Conservation (phyloP, 129 eudicot genomes). For the Dittrichia graveolens region DNA sequence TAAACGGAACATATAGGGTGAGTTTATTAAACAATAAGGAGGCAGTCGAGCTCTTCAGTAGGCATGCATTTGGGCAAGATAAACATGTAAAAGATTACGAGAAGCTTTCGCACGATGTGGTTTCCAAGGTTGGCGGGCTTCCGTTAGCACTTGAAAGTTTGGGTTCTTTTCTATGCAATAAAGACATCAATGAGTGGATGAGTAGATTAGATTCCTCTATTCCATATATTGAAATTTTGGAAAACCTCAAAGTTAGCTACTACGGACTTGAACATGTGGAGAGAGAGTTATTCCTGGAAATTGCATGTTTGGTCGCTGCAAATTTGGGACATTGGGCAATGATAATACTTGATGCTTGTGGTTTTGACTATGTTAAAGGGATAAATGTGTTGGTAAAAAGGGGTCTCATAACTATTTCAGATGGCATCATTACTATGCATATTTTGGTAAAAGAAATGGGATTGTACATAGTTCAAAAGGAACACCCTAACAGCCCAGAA, state of each 20-base stretch:
- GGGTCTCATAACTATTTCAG: too few relatives aligned
- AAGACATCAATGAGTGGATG: conserved; percentile 10
- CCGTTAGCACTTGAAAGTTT: conserved; percentile 9
- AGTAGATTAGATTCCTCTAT: background rate
- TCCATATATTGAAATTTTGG: background rate
- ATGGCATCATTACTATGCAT: too few relatives aligned
- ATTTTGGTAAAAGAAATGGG: too few relatives aligned
- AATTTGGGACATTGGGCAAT: too few relatives aligned
- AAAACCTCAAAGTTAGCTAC: background rate
- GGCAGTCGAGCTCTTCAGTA: conserved; percentile 13
- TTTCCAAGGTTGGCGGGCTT: conserved; percentile 21
- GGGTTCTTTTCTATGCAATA: conserved; percentile 9
- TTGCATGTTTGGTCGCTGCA: background rate
- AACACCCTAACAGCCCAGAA: too few relatives aligned
- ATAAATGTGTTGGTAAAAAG: too few relatives aligned
- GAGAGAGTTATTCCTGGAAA: background rate
- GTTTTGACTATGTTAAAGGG: too few relatives aligned
- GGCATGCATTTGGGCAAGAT: conserved; percentile 13
- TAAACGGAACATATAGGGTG: background rate
- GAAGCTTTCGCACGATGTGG: background rate
- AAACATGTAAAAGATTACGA: conserved; percentile 6
- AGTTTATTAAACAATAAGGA: conserved; percentile 9
- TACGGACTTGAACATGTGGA: background rate
- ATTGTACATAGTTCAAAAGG: too few relatives aligned
- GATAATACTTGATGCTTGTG: too few relatives aligned